Conservation (phyloP, 176 grass and related monocot species). For the Hsuehochloa calcarea region DNA sequence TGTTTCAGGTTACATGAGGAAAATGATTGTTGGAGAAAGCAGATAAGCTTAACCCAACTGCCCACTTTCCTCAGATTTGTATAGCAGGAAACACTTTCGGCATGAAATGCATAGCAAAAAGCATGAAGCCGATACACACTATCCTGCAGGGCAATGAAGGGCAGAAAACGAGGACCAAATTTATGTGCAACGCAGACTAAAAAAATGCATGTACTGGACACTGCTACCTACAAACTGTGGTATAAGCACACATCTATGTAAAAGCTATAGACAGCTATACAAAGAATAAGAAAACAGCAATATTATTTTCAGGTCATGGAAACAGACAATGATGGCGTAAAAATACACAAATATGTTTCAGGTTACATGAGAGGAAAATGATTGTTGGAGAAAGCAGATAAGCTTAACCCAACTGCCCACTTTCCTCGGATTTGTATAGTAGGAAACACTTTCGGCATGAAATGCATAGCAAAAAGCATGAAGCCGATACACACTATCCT, state of each 20-base stretch:
- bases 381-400: constrained; percentile 69
- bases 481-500: constrained; percentile 69
- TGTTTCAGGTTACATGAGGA: constrained; percentile 19
- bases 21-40: constrained; percentile 82
- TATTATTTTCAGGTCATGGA: not conserved
- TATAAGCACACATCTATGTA: not conserved
- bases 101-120: constrained; percentile 26
- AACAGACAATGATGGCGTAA: not conserved
- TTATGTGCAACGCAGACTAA: not conserved
- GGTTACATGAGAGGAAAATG: constrained; percentile 54
- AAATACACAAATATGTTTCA: not conserved
- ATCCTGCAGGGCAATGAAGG: constrained; percentile 45
- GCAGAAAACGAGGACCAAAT: not conserved
- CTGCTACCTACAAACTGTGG: not conserved
- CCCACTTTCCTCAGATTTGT: constrained; percentile 61
- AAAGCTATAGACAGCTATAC: not conserved
- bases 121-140: constrained; percentile 59
- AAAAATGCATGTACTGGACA: not conserved
- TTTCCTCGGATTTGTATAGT: constrained; percentile 54
- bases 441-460: constrained; percentile 62
- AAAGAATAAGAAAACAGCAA: not conserved
- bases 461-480: constrained; percentile 32
- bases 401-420: constrained; percentile 79
- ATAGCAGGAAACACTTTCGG: constrained; percentile 68
- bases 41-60: constrained; percentile 69